Evolutionary conservation across 306 rosid genomes (phyloP), one percentile per base, ranked within the genome.

Genomic region (Nissolia schottii): DNA sequence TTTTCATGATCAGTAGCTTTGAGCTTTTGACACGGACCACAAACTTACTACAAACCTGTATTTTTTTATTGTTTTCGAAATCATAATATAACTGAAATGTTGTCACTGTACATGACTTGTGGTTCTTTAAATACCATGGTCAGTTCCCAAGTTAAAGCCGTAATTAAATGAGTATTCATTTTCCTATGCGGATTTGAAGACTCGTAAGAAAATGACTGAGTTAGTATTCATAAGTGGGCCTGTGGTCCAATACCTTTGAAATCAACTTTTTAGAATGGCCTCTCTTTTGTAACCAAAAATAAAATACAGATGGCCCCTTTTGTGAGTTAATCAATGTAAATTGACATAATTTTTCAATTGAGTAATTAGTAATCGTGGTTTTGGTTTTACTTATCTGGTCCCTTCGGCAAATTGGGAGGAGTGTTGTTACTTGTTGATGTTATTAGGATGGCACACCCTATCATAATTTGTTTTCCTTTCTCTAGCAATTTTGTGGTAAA

Each of bases 51-150:
- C 29, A 35, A 38, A 67, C 67, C 81, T 76, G 60, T n/a, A n/a
- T n/a, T n/a, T n/a, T n/a, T n/a, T n/a, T n/a, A n/a, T n/a, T n/a
- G n/a, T n/a, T 68, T 67, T n/a, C 40, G 54, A 13, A 14, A 67
- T 67, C 72, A 74, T 80, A 59, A 79, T 67, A 74, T 80, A 59
- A 79, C 67, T 74, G 76, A 50, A 55, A 68, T 51, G 45, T 41
- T 50, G 76, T 67, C 79, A 29, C 83, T 73, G n/a, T n/a, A n/a
- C n/a, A n/a, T n/a, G n/a, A n/a, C n/a, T 67, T 79, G 79, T 73
- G 54, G 38, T 59, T 24, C 38, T 62, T 35, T 34, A 29, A 64
- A 37, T 76, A 57, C 23, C n/a, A 46, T 64, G 58, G 45, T n/a
- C 78, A 76, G 65, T 58, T 35, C 27, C n/a, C 32, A 57, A 23